phyloP scores from a whole-genome alignment of 2,329 filamentous ascomycete species.

The Cordyceps militaris region DNA sequence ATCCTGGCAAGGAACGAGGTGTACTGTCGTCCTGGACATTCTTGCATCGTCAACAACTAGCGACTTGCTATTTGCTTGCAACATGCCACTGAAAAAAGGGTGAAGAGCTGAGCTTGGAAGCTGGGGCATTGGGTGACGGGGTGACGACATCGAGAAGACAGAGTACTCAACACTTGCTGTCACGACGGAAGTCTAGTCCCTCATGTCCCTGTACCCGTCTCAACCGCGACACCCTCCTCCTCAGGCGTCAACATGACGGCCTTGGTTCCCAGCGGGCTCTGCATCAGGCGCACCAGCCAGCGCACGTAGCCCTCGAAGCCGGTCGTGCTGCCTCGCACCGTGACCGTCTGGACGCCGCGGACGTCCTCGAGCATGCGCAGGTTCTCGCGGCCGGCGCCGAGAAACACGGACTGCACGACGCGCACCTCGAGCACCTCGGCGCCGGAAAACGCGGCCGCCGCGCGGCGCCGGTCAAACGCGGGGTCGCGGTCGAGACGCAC shows the following conservation, averaged over 20 bases:
- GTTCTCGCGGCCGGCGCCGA: conserved; percentile 31
- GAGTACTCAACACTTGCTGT: no score
- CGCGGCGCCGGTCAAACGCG: conserved; percentile 25
- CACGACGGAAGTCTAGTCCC: no score
- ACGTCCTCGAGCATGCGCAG: conserved; percentile 36
- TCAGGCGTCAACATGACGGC: conserved; percentile 18
- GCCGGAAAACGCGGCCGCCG: conserved; percentile 29
- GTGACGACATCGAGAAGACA: no score
- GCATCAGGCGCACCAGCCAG: conserved; percentile 35
- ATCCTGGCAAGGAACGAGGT: no score
- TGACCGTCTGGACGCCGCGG: conserved; percentile 30
- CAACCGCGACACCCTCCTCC: not conserved
- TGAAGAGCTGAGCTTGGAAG: no score
- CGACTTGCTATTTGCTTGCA: no score
- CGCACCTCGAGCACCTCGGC: conserved; percentile 34
- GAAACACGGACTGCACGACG: conserved; percentile 31
- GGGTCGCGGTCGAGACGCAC: conserved; percentile 36
- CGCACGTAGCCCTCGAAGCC: conserved; percentile 36
- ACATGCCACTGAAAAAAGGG: no score
- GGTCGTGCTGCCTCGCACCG: conserved; percentile 30
- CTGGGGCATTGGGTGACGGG: no score
- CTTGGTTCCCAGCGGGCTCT: conserved; percentile 19
- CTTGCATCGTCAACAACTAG: no score
- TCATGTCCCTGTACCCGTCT: not conserved
- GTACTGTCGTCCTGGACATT: no score